Conservation (phyloP, 2,329 filamentous ascomycete genomes). For the Fusarium sp. region DNA sequence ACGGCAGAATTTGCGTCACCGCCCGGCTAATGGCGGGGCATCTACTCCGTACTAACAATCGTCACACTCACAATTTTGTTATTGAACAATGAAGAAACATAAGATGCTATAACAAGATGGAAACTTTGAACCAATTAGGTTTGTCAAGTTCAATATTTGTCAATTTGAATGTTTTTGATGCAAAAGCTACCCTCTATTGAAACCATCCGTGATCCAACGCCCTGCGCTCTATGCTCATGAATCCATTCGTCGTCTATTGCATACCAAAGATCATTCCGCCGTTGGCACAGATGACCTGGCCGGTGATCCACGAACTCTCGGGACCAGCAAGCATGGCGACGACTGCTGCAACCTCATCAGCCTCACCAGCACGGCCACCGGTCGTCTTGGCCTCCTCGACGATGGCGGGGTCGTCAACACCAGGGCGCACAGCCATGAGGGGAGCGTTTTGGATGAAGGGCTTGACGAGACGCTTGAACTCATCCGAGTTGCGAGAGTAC, state of each 20-base stretch:
- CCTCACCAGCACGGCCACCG: slow-evolving; percentile 41
- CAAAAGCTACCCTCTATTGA: slow-evolving; percentile 21
- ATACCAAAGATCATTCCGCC: slow-evolving; percentile 44
- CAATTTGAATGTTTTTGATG: neutral
- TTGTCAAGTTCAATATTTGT: neutral
- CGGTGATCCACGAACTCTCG: slow-evolving; percentile 43
- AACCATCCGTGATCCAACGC: slow-evolving; percentile 21
- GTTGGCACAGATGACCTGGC: slow-evolving; percentile 44
- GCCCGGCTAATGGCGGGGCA: slow-evolving; percentile 42
- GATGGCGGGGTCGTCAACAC: slow-evolving; percentile 38
- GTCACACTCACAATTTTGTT: neutral
- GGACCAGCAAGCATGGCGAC: slow-evolving; percentile 41
- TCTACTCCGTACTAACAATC: neutral
- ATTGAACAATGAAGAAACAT: neutral
- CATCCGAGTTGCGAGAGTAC: slow-evolving; percentile 52
- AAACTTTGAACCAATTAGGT: neutral
- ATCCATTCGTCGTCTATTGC: slow-evolving; percentile 29
- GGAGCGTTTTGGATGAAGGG: slow-evolving; percentile 44
- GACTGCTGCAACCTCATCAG: slow-evolving; percentile 39
- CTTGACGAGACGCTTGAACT: slow-evolving; percentile 44
- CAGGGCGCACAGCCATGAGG: slow-evolving; percentile 38
- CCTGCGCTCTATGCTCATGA: slow-evolving; percentile 7
- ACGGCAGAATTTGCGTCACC: slow-evolving; percentile 45
- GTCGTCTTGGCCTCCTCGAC: slow-evolving; percentile 43
- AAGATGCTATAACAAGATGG: neutral